These are phyloP conservation scores for Xerocomellus chrysenteron DNA, from an alignment of 768 basidiomycete genomes.

Conservation along the genomic window DNA sequence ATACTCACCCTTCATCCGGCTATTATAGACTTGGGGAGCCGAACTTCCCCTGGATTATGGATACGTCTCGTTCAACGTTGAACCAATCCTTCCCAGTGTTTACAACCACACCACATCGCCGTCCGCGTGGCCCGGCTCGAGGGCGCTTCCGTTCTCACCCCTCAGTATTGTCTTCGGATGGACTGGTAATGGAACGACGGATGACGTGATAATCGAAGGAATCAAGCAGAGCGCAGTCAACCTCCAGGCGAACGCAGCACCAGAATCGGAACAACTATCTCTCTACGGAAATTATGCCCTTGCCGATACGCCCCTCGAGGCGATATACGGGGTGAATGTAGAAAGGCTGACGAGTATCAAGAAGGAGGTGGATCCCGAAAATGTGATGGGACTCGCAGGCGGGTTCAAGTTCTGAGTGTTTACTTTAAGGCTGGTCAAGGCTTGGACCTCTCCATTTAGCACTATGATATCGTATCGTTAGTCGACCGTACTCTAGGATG, in stretches of 20 bases:
- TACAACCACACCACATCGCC: conserved; percentile 37
- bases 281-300: conserved; percentile 65
- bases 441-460: conserved; percentile 7
- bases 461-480: not conserved
- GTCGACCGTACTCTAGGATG: not conserved
- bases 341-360: conserved; percentile 41
- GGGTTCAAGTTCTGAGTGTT: conserved; percentile 55
- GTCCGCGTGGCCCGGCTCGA: conserved; percentile 50
- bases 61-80: conserved; percentile 46
- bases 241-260: conserved; percentile 45
- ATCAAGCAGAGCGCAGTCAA: conserved; percentile 38
- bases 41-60: conserved; percentile 36
- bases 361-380: conserved; percentile 48
- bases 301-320: conserved; percentile 46
- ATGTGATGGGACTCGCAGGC: conserved; percentile 67
- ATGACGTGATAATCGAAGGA: conserved; percentile 42
- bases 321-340: conserved; percentile 53
- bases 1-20: not conserved
- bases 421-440: not conserved
- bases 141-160: conserved; percentile 40
- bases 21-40: conserved; percentile 44
- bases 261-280: conserved; percentile 41
- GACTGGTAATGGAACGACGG: conserved; percentile 34
- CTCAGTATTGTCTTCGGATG: conserved; percentile 51
- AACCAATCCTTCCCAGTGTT: conserved; percentile 47